Evolutionary conservation across 768 basidiomycete genomes (phyloP).

Genomic region (Lactifluus piperatus): DNA sequence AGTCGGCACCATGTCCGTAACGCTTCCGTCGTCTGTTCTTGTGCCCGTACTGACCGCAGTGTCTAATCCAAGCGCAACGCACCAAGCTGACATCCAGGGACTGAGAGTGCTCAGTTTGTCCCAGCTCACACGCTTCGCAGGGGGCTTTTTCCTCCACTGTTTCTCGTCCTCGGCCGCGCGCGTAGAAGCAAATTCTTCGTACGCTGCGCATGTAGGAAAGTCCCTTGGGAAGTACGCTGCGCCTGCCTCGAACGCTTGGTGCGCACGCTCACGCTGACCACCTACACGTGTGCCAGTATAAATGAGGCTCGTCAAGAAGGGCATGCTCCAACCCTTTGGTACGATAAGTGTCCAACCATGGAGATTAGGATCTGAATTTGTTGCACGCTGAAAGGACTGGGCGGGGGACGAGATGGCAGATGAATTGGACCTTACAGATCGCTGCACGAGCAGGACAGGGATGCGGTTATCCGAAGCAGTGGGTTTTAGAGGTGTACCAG

Average conservation of each 20-base stretch:
- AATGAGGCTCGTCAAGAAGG: slow-evolving; percentile 75
- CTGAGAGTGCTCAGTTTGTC: slow-evolving; percentile 52
- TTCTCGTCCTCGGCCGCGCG: slow-evolving; percentile 46
- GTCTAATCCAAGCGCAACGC: slow-evolving; percentile 48
- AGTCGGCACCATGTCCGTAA: slow-evolving; percentile 40
- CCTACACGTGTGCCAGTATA: slow-evolving; percentile 79
- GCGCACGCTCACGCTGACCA: slow-evolving; percentile 75
- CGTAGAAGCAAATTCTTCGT: slow-evolving; percentile 38
- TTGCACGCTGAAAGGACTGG: slow-evolving; percentile 3
- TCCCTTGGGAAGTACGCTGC: slow-evolving; percentile 72
- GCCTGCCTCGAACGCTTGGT: slow-evolving; percentile 79
- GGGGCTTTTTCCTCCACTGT: slow-evolving; percentile 74
- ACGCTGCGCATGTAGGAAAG: slow-evolving; percentile 52
- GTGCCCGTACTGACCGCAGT: not conserved
- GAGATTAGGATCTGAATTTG: slow-evolving; percentile 28
- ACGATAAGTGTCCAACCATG: slow-evolving; percentile 86
- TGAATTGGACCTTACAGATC: slow-evolving; percentile 45
- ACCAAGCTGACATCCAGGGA: slow-evolving; percentile 78
- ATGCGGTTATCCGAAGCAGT: slow-evolving; percentile 72
- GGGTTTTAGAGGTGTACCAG: slow-evolving; percentile 63
- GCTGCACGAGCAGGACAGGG: slow-evolving; percentile 77
- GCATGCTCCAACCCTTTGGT: slow-evolving; percentile 86
- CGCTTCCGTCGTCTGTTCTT: slow-evolving; percentile 1
- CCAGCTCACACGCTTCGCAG: slow-evolving; percentile 77
- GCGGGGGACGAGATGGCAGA: slow-evolving; percentile 9